A percentile compares a stretch with the other conserved stretches of the same genome.
phyloP scores from a whole-genome alignment of 1,284 basidiomycete species.

The Bjerkandera adusta region DNA sequence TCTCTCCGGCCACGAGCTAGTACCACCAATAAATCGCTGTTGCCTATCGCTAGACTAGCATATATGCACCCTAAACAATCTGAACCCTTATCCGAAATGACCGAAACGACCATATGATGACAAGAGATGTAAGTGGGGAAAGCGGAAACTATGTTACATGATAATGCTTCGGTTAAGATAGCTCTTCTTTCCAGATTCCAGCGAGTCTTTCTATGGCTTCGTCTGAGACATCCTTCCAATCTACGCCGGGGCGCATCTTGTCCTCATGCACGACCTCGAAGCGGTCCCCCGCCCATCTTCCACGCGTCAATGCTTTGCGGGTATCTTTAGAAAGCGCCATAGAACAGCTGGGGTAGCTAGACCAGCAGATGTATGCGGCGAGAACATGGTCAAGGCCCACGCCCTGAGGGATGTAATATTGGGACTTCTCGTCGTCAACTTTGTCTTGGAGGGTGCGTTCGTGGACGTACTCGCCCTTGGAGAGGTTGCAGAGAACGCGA shows the following conservation, averaged over 20 bases:
- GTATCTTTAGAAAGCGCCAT: neutral
- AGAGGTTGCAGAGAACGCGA: constrained; percentile 6
- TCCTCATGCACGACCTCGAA: constrained; percentile 28
- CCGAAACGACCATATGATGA: no score
- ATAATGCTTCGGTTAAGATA: no score
- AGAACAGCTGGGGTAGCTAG: constrained; percentile 6
- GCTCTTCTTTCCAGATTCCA: no score
- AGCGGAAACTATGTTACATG: no score
- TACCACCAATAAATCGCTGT: no score
- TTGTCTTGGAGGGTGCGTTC: constrained; percentile 3
- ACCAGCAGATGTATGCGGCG: constrained; percentile 19
- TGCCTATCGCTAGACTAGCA: no score
- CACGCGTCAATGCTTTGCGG: constrained; percentile 7
- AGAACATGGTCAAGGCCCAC: constrained; percentile 15
- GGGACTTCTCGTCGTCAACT: neutral
- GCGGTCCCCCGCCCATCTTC: constrained; percentile 26
- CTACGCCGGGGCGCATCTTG: neutral
- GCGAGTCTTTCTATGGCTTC: constrained; percentile 8
- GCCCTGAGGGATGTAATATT: neutral
- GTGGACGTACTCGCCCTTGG: constrained; percentile 9
- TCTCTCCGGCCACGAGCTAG: no score
- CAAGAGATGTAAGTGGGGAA: no score
- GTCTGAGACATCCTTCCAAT: constrained; percentile 18
- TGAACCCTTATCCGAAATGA: no score
- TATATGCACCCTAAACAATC: no score